phyloP scores from a whole-genome alignment of 371 early-diverging fungal species.

The Lichtheimia ramosa region DNA sequence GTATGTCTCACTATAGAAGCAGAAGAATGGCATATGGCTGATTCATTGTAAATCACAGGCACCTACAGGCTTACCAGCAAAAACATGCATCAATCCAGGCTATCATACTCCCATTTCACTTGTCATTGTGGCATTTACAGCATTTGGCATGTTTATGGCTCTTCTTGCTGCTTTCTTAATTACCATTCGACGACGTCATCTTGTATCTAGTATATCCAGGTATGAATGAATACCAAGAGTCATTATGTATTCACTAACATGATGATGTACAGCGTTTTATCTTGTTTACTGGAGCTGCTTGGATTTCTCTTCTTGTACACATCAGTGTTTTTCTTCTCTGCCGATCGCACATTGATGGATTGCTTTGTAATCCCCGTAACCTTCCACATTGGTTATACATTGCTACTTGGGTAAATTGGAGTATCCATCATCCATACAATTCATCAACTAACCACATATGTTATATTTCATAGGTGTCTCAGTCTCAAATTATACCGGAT shows the following conservation, averaged over 20 bases:
- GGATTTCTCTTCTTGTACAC: conserved; percentile 45
- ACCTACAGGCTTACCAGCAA: conserved; percentile 33
- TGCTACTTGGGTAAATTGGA: conserved; percentile 35
- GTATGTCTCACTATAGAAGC: not conserved
- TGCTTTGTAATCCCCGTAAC: conserved; percentile 48
- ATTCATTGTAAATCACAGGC: not conserved
- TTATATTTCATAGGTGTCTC: conserved; percentile 23
- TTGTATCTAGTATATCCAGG: conserved; percentile 52
- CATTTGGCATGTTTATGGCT: conserved; percentile 36
- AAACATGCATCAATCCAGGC: conserved; percentile 34
- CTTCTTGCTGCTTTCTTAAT: conserved; percentile 32
- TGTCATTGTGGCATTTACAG: conserved; percentile 38
- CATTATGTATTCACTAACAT: not conserved
- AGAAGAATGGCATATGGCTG: no score
- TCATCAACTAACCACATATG: not conserved
- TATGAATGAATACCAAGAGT: conserved; percentile 6
- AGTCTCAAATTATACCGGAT: conserved; percentile 56
- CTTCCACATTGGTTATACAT: conserved; percentile 40
- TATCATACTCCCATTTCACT: conserved; percentile 44
- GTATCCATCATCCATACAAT: not conserved
- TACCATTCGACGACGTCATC: conserved; percentile 33
- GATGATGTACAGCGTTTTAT: conserved; percentile 32
- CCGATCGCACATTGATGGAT: conserved; percentile 21
- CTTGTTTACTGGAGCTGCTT: conserved; percentile 48
- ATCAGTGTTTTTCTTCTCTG: conserved; percentile 36